Conservation (phyloP, 805 yeast species). For the Monosporozyma aerobia region DNA sequence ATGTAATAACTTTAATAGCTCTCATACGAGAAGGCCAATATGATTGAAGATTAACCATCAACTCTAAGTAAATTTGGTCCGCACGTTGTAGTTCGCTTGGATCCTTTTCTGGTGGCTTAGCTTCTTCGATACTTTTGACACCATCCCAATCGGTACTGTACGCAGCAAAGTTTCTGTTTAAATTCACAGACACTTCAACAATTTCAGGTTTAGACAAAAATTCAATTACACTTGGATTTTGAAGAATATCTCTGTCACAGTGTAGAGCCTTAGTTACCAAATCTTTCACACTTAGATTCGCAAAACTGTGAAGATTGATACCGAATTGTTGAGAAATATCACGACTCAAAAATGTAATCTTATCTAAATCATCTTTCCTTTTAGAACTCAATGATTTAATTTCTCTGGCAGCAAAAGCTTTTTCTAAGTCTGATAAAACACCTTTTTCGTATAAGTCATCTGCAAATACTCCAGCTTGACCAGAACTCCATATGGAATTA, state of each 20-base stretch:
- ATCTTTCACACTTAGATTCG: slow-evolving; percentile 50
- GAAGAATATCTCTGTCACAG: slow-evolving; percentile 66
- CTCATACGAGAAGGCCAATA: slow-evolving; percentile 92
- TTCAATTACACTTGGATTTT: slow-evolving; percentile 68
- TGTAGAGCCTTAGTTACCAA: slow-evolving; percentile 61
- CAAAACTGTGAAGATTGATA: slow-evolving; percentile 76
- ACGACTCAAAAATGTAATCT: slow-evolving; percentile 63
- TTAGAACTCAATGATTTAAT: slow-evolving; percentile 40
- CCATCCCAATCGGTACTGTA: slow-evolving; percentile 65
- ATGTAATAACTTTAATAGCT: slow-evolving; percentile 60
- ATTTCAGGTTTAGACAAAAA: slow-evolving; percentile 71
- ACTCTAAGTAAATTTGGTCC: slow-evolving; percentile 73
- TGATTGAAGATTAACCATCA: slow-evolving; percentile 71
- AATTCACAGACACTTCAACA: slow-evolving; percentile 60
- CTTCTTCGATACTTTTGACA: slow-evolving; percentile 31
- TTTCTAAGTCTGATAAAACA: slow-evolving; percentile 73
- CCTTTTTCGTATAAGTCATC: slow-evolving; percentile 67
- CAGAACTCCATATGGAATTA: slow-evolving; percentile 76
- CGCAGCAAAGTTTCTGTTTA: slow-evolving; percentile 68
- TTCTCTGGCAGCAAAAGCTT: slow-evolving; percentile 78
- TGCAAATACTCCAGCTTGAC: slow-evolving; percentile 47
- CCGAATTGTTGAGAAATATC: slow-evolving; percentile 93
- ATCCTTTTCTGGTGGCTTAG: slow-evolving; percentile 52
- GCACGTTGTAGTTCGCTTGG: slow-evolving; percentile 74
- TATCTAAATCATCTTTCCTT: slow-evolving; percentile 41